Evolutionary conservation across 2,329 filamentous ascomycete genomes (phyloP), one percentile per base, ranked within the genome.

Genomic region (Ophiostoma populinum): DNA sequence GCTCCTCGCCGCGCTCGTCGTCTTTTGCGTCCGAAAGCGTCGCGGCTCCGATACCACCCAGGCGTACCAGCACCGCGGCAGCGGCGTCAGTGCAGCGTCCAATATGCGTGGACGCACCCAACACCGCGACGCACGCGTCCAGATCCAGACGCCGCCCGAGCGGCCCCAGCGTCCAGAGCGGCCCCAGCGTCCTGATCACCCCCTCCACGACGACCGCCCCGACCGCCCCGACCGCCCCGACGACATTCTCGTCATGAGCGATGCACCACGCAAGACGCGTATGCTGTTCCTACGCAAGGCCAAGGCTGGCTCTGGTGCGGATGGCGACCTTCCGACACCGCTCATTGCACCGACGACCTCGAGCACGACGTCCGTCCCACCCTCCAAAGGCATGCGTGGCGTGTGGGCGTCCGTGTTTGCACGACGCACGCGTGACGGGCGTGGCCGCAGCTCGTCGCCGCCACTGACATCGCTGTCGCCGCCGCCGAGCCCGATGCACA

Each of bases 271-370:
- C n/a, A n/a, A n/a, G n/a, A n/a, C n/a, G n/a, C n/a, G n/a, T n/a
- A n/a, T n/a, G n/a, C n/a, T n/a, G n/a, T n/a, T n/a, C n/a, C n/a
- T n/a, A n/a, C n/a, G n/a, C n/a, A n/a, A n/a, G n/a, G n/a, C n/a
- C n/a, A n/a, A n/a, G n/a, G n/a, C n/a, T n/a, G n/a, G n/a, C n/a
- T 13, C 19, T 7, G 33, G 24, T 2, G 12, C 13, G 5, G 45
- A 5, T 40, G 46, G 2, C 43, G 37, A 50, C n/a, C 59, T 58
- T 2, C 55, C 54, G 0, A 57, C 59, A 11, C 59, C 58, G 3
- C 48, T 65, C 1, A 57, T 61, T 28, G 56, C 60, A 1, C 53
- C 60, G 0, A 46, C 51, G 1, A 38, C 46, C 7, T 55, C 55
- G 1, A 37, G 33, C 26, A 29, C 16, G 7, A 26, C 16, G 21